phyloP scores from a whole-genome alignment of 805 yeast species.

The Wickerhamomyces bisporus region DNA sequence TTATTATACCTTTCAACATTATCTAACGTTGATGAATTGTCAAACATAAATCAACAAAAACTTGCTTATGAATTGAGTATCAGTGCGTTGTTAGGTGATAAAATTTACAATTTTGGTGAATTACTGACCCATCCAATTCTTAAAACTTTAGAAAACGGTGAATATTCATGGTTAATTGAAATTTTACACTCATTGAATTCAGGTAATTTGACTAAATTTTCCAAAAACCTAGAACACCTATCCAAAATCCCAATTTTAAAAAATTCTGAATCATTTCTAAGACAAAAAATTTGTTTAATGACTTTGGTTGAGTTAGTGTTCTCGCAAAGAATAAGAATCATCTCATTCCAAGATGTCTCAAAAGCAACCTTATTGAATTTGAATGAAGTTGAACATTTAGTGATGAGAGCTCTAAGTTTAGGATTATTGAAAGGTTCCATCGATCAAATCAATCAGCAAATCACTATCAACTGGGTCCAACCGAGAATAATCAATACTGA shows the following conservation, averaged over 20 bases:
- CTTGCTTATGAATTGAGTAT: constrained; percentile 73
- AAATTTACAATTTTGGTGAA: constrained; percentile 94
- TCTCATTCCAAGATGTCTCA: constrained; percentile 71
- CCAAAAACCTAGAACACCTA: constrained; percentile 32
- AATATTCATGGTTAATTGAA: constrained; percentile 66
- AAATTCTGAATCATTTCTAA: constrained; percentile 58
- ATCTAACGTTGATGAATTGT: constrained; percentile 42
- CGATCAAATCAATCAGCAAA: constrained; percentile 76
- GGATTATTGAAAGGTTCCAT: constrained; percentile 84
- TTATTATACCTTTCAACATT: constrained; percentile 73
- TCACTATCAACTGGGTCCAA: constrained; percentile 90
- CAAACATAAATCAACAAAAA: constrained; percentile 36
- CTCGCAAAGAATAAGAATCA: constrained; percentile 66
- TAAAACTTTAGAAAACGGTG: constrained; percentile 38
- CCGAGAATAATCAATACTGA: constrained; percentile 83
- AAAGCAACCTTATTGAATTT: constrained; percentile 57
- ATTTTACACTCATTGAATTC: constrained; percentile 66
- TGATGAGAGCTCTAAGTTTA: constrained; percentile 85
- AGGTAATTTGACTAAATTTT: constrained; percentile 71
- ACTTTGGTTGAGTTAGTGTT: constrained; percentile 86
- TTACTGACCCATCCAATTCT: constrained; percentile 84
- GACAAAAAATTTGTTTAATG: constrained; percentile 90
- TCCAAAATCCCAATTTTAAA: constrained; percentile 49
- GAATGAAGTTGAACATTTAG: constrained; percentile 77
- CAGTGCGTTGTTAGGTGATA: constrained; percentile 87